Percentiles rank a stretch among this genome's conserved stretches.
These are phyloP conservation scores for Solanum rostratum DNA, from an alignment of 257 asterid species.

Conservation along the genomic window DNA sequence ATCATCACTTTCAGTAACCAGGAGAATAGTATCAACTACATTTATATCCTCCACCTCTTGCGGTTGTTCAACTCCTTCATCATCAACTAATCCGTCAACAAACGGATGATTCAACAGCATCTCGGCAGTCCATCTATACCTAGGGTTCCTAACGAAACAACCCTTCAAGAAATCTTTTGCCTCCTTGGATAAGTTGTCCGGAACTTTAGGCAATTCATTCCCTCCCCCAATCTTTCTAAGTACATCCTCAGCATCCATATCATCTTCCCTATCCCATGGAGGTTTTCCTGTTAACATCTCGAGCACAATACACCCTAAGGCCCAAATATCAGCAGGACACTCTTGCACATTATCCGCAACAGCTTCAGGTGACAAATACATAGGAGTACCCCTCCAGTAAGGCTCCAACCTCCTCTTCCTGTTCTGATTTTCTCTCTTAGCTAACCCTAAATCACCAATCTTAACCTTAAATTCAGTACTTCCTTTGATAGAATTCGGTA, in stretches of 20 bases:
- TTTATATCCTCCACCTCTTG: conserved; percentile 46
- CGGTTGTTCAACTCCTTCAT: conserved; percentile 19
- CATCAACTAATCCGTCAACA: conserved; percentile 31
- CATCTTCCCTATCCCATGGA: conserved; percentile 33
- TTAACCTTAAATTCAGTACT: conserved; percentile 37
- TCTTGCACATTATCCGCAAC: conserved; percentile 58
- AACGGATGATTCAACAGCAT: conserved; percentile 65
- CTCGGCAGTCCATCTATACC: conserved; percentile 66
- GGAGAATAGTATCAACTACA: conserved; percentile 31
- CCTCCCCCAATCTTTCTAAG: conserved; percentile 43
- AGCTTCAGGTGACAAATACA: conserved; percentile 72
- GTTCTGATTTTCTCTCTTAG: conserved; percentile 51
- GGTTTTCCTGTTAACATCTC: conserved; percentile 80
- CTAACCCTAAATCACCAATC: conserved; percentile 80
- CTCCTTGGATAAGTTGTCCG: conserved; percentile 40
- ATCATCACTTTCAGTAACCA: conserved; percentile 40
- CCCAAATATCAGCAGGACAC: conserved; percentile 73
- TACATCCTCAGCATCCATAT: conserved; percentile 31
- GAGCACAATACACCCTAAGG: conserved; percentile 70
- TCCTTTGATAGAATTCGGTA: conserved; percentile 8
- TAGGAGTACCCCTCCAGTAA: conserved; percentile 77
- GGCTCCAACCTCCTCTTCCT: conserved; percentile 67
- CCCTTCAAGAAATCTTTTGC: conserved; percentile 66
- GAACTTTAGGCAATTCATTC: conserved; percentile 46
- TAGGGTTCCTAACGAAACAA: conserved; percentile 66